Base-by-base conservation (phyloP, 106 monocot genomes). In the Triglochin maritima region DNA sequence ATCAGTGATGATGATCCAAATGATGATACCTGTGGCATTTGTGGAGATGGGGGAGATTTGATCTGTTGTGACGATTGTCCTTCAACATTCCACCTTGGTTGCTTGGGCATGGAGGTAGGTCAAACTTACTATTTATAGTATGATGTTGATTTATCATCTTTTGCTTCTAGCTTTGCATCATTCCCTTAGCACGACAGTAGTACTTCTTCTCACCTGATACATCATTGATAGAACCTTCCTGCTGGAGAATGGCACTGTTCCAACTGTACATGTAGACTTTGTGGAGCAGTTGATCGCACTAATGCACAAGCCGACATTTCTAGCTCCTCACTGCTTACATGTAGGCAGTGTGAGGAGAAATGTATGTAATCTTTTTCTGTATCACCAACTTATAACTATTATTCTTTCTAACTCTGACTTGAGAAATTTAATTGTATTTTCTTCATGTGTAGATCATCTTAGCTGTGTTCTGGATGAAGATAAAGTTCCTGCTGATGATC, bases 221-320 rank as follows among this genome's bases (percentile, higher is more conserved):
- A 60, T 8, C 58, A 5, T 82, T 63, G 75, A 42, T 81, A 94
- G 94, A 79, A 72, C 77, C 87, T 83, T 73, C 93, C 93, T 66
- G 52, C 83, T 54, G 95, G 87, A 65, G 85, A 96, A 65, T 88
- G 88, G 88, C 74, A 80, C 46, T 88, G 88, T 66, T 56, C 57
- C 14, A 81, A 89, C 63, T 98, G 98, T 76, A 77, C 79, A 12
- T 98, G 98, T 78, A 85, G 68, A 73, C 92, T 82, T 70, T 98
- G 98, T 78, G 79, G 83, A 46, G 16, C 43, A 61, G 73, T 63
- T 69, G 70, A 63, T 75, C 57, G 52, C 57, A 59, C 47, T 60
- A 47, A 16, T 70, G 2, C 15, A 44, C 42, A 69, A 47, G 78
- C 15, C n/a, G 47, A 13, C 15, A 29, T 29, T 29, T 50, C 69